These are phyloP conservation scores for Claviceps arundinis DNA, from an alignment of 2,329 filamentous ascomycete genomes.

Conservation along the genomic window DNA sequence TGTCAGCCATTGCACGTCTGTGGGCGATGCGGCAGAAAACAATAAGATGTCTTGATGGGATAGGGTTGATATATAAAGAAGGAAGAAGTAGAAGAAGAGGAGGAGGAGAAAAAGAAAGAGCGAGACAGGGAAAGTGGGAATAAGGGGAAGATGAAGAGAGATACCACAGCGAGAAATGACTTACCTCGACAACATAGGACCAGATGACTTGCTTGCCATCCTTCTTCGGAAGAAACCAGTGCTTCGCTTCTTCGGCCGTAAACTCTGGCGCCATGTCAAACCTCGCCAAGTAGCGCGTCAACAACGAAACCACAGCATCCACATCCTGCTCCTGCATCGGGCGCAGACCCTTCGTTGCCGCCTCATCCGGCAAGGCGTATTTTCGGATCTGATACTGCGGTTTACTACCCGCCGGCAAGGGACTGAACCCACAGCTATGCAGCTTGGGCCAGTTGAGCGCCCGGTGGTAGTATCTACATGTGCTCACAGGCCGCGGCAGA, in stretches of 20 bases:
- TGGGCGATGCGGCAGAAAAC: too few relatives aligned
- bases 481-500: constrained; percentile 81
- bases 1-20: not conserved
- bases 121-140: not conserved
- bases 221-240: constrained; percentile 69
- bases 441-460: constrained; percentile 93
- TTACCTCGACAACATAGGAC: constrained; percentile 78
- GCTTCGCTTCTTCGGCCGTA: constrained; percentile 63
- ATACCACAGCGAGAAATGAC: constrained; percentile 3
- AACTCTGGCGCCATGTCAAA: constrained; percentile 81
- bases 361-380: constrained; percentile 67
- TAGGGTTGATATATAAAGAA: too few relatives aligned
- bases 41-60: too few relatives aligned
- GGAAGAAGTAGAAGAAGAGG: not conserved
- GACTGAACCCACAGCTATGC: constrained; percentile 88
- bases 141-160: too few relatives aligned
- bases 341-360: constrained; percentile 61
- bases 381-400: constrained; percentile 74
- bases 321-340: constrained; percentile 70
- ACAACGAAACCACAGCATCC: constrained; percentile 57
- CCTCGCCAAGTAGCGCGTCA: constrained; percentile 63
- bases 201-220: constrained; percentile 70
- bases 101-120: not conserved
- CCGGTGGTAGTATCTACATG: constrained; percentile 90
- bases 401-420: constrained; percentile 70